These are phyloP conservation scores for Cytospora leucostoma DNA, from an alignment of 2,329 filamentous ascomycete species.

Conservation along the genomic window DNA sequence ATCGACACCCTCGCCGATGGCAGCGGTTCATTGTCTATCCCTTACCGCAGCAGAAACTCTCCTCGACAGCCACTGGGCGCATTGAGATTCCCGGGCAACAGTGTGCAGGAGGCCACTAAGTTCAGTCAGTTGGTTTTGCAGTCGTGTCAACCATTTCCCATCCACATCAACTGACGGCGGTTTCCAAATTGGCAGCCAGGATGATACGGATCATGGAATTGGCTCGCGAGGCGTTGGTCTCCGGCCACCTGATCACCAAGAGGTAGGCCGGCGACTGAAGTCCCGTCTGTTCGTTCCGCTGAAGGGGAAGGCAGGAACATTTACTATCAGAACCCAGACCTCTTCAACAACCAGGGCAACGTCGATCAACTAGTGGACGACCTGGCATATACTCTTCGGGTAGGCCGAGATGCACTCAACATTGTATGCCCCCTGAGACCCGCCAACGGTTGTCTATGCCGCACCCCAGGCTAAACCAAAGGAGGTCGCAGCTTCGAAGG, in stretches of 20 bases:
- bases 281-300: neutral
- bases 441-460: neutral
- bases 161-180: neutral
- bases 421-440: conserved; percentile 54
- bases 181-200: conserved; percentile 45
- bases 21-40: conserved; percentile 49
- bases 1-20: conserved; percentile 48
- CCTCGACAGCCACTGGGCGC: conserved; percentile 23
- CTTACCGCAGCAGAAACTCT: conserved; percentile 41
- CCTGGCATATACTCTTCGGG: conserved; percentile 67
- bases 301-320: conserved; percentile 62
- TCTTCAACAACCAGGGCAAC: conserved; percentile 68
- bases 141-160: neutral
- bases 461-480: conserved; percentile 5
- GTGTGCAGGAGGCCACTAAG: conserved; percentile 48
- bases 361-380: conserved; percentile 76
- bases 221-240: conserved; percentile 59
- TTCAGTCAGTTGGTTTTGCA: conserved; percentile 46
- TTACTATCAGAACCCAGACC: conserved; percentile 73
- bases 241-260: conserved; percentile 60
- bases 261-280: conserved; percentile 47
- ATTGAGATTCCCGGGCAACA: conserved; percentile 51
- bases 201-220: conserved; percentile 61
- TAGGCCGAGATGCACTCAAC: conserved; percentile 66
- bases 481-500: conserved; percentile 73